Conservation (phyloP, 495 filamentous ascomycete species). For the Lophium mytilinum region DNA sequence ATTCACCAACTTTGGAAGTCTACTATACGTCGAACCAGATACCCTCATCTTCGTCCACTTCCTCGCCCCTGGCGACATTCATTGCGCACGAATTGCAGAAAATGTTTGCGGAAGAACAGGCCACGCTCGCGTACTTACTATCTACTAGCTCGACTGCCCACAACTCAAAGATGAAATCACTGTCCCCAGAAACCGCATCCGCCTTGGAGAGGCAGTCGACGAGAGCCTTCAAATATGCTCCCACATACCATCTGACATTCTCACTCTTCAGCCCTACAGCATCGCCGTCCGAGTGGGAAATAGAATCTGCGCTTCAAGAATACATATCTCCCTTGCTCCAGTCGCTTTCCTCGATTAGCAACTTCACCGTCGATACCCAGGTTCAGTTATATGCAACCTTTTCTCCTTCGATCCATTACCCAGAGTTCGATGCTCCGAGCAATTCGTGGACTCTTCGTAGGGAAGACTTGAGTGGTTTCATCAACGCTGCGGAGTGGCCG, state of each 20-base stretch:
- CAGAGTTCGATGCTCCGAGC: conserved; percentile 44
- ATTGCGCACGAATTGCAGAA: conserved; percentile 71
- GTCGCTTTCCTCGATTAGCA: conserved; percentile 71
- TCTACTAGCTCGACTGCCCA: conserved; percentile 37
- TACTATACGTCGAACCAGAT: conserved; percentile 69
- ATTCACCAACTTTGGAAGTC: conserved; percentile 66
- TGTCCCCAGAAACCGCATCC: conserved; percentile 42
- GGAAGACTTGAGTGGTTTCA: conserved; percentile 85
- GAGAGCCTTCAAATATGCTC: conserved; percentile 79
- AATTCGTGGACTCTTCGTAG: conserved; percentile 63
- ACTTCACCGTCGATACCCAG: conserved; percentile 95
- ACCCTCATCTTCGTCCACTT: conserved; percentile 58
- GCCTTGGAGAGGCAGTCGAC: conserved; percentile 56
- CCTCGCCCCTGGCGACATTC: conserved; percentile 68
- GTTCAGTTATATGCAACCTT: conserved; percentile 84
- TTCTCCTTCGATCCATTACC: conserved; percentile 59
- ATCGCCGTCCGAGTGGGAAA: conserved; percentile 81
- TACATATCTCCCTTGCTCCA: conserved; percentile 76
- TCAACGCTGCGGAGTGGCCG: conserved; percentile 97
- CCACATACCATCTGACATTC: conserved; percentile 93
- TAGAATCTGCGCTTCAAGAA: conserved; percentile 71
- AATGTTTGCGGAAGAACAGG: conserved; percentile 82
- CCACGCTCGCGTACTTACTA: conserved; percentile 76
- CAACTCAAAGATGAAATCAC: conserved; percentile 24
- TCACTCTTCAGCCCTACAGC: conserved; percentile 80